Percentiles rank a stretch among this genome's conserved stretches.
Evolutionary conservation across 345 rosid genomes (phyloP).

Genomic region (Citrus inodora): DNA sequence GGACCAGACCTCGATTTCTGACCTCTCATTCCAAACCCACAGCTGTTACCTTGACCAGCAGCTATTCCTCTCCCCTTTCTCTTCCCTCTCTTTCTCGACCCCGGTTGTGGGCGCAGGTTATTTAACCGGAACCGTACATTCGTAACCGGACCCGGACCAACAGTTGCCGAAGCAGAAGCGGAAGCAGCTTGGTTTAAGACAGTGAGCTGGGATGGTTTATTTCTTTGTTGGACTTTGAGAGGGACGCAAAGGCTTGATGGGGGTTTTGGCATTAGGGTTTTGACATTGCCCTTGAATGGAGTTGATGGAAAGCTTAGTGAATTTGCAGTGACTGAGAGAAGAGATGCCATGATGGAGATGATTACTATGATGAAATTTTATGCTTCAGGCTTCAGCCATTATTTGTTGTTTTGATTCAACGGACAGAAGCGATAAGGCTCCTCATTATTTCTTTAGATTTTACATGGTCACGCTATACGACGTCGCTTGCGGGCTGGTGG

Average conservation of each 20-base stretch:
- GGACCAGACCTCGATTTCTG: conserved; percentile 96
- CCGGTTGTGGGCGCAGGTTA: conserved; percentile 85
- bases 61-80: conserved; percentile 90
- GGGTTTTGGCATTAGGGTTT: background rate
- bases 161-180: background rate
- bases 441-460: too few species aligned
- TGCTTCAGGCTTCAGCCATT: background rate
- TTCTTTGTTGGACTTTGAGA: conserved; percentile 21
- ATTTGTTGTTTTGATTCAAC: background rate
- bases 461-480: too few species aligned
- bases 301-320: conserved; percentile 13
- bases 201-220: conserved; percentile 15
- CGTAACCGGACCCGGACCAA: conserved; percentile 15
- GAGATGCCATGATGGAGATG: conserved; percentile 34
- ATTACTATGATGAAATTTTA: background rate
- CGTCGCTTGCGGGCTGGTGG: too few species aligned
- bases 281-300: conserved; percentile 25
- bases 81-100: conserved; percentile 84
- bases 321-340: conserved; percentile 28
- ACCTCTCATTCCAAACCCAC: conserved; percentile 98
- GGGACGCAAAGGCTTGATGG: conserved; percentile 1
- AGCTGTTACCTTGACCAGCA: conserved; percentile 90
- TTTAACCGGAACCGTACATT: conserved; percentile 60
- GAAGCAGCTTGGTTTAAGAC: conserved; percentile 36
- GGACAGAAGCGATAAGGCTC: background rate